Base-by-base conservation (phyloP, 1,284 basidiomycete genomes). In the Cryptococcus sp. region DNA sequence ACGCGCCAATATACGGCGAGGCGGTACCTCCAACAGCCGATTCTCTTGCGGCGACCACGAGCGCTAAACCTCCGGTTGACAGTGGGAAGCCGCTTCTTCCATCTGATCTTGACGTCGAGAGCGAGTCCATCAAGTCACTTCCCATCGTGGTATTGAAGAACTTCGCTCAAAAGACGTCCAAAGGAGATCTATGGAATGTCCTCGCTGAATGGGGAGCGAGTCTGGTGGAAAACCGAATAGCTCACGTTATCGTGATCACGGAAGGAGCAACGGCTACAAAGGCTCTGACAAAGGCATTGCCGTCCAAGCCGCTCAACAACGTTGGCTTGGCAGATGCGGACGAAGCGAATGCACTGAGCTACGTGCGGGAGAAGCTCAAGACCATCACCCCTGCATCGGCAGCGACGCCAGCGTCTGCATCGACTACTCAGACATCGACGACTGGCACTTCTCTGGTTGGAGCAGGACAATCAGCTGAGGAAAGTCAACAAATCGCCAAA, bases 241-340 rank as follows among this genome's bases (percentile, higher is more conserved):
- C 95, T 0, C 95, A 99, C 75, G 93, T 97, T 43, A 82, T 99
- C 48, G 87, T 98, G 46, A 82, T 94, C 38, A 91, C 89, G 65
- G 92, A 98, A 73, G 93, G 93, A 66, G 85, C 89, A 23, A 91
- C 93, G 64, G 89, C 93, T 53, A 83, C 86, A 1, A 97, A 94
- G 75, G 83, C 85, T 23, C 80, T 98, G 10, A 86, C 91, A 0
- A 89, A 88, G 88, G 94, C 92, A 3, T 81, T 98, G 6, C 91
- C 91, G 0, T 87, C 89, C 10, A 92, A 89, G 72, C 90, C 95
- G 1, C 82, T 97, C 46, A 87, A 87, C 66, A 80, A 83, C 2
- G 86, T 96, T 55, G 82, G 86, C 5, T 79, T 97, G 13, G 86
- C 86, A 15, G 94, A 98, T 72, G 95, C 94, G 5, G 92, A 96